Conservation (phyloP, 2,329 filamentous ascomycete species). For the Apiospora saccharicola region DNA sequence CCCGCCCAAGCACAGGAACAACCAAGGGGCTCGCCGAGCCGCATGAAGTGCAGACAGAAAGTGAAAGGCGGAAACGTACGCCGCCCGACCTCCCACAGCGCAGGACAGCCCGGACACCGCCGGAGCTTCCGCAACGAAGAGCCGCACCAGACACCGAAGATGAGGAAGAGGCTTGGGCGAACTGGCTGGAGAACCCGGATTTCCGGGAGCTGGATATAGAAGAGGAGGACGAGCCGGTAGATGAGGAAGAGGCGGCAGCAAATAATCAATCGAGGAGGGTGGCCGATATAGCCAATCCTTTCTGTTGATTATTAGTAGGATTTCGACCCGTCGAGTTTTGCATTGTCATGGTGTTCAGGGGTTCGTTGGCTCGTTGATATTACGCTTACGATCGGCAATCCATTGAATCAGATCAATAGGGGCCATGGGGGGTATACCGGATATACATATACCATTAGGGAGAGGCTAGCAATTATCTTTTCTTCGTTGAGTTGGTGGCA, state of each 20-base stretch:
- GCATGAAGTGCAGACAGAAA: not conserved
- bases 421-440: not conserved
- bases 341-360: constrained; percentile 6
- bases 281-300: not conserved
- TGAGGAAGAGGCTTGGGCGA: constrained; percentile 41
- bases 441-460: constrained; percentile 1
- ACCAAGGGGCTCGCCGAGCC: not conserved
- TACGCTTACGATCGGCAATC: not conserved
- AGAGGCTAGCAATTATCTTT: not conserved
- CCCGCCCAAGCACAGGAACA: not conserved
- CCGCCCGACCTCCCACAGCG: not conserved
- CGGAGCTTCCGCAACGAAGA: constrained; percentile 23
- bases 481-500: not conserved
- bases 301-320: not conserved
- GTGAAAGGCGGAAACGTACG: not conserved
- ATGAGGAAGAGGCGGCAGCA: not conserved
- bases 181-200: constrained; percentile 42
- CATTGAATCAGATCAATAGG: not conserved
- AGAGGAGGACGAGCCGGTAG: constrained; percentile 26
- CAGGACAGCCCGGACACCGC: constrained; percentile 25
- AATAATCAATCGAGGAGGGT: not conserved
- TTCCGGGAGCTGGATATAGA: constrained; percentile 27
- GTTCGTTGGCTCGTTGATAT: not conserved
- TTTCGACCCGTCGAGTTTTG: not conserved
- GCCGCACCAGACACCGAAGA: constrained; percentile 27